A percentile compares a stretch with the other conserved stretches of the same genome.
Evolutionary conservation across 192 early-diverging fungal species (phyloP).

Genomic region (Geranomyces variabilis): DNA sequence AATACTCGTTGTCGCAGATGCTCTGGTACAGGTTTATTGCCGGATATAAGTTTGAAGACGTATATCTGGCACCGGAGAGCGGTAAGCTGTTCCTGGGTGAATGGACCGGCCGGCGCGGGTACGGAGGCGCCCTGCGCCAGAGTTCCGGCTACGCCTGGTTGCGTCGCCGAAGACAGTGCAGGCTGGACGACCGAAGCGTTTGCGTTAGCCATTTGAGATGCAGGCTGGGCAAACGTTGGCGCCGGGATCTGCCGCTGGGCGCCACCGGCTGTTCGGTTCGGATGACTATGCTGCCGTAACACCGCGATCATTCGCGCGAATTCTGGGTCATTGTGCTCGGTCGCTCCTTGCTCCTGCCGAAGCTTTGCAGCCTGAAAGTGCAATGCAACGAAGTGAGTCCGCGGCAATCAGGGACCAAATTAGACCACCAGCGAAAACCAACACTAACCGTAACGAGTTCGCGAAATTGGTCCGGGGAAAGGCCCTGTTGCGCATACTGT

Average conservation of each 20-base stretch:
- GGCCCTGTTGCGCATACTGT: not conserved
- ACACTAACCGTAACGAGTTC: conserved; percentile 9
- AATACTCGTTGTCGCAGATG: conserved; percentile 75
- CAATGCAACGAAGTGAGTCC: not conserved
- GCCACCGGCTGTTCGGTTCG: not conserved
- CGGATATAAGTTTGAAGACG: conserved; percentile 79
- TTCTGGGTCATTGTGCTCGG: conserved; percentile 76
- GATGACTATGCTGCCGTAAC: conserved; percentile 47
- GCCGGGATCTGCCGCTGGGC: not conserved
- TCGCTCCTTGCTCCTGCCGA: conserved; percentile 69
- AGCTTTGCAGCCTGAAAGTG: conserved; percentile 41
- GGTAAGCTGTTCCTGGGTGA: conserved; percentile 63
- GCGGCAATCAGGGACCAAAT: too few species aligned
- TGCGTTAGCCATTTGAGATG: not conserved
- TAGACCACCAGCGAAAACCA: too few species aligned
- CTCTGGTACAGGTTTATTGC: conserved; percentile 77
- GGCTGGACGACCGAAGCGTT: not conserved
- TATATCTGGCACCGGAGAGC: conserved; percentile 81
- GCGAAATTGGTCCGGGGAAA: not conserved
- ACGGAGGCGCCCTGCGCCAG: not conserved
- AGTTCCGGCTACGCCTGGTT: not conserved
- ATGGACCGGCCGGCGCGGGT: conserved; percentile 20
- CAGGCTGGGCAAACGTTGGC: not conserved
- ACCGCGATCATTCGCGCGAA: conserved; percentile 68
- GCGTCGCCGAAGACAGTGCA: too few species aligned